phyloP scores from a whole-genome alignment of 257 asterid species.

The Striga asiatica region DNA sequence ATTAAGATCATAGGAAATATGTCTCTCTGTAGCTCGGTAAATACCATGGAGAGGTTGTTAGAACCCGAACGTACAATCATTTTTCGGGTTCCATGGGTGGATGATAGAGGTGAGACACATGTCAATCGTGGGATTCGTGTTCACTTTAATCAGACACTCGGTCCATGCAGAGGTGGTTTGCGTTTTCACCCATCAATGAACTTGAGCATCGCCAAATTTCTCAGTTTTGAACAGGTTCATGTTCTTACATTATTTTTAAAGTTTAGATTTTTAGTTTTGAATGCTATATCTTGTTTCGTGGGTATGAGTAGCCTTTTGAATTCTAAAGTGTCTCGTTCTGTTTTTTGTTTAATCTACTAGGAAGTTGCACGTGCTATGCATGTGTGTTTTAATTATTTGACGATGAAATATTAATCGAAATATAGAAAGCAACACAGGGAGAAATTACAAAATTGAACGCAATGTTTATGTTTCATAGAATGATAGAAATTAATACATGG shows the following conservation, averaged over 20 bases:
- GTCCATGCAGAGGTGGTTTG: constrained; percentile 98
- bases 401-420: too few relatives aligned
- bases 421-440: too few relatives aligned
- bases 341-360: too few relatives aligned
- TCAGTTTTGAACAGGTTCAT: constrained; percentile 79
- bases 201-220: constrained; percentile 92
- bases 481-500: too few relatives aligned
- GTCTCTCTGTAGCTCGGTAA: constrained; percentile 55
- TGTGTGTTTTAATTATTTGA: too few relatives aligned
- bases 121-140: constrained; percentile 93
- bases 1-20: constrained; percentile 14
- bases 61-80: constrained; percentile 87
- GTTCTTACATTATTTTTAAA: neutral
- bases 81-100: constrained; percentile 95
- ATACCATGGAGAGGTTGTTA: constrained; percentile 87
- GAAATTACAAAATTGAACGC: too few relatives aligned
- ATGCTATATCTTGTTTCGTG: neutral
- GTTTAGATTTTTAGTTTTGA: constrained; percentile 3
- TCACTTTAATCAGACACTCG: constrained; percentile 89
- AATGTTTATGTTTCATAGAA: too few relatives aligned
- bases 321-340: too few relatives aligned
- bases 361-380: too few relatives aligned
- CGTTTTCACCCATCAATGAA: constrained; percentile 91
- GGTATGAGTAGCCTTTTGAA: neutral
- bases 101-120: constrained; percentile 92